Evolutionary conservation across 225 moss, liverwort and hornwort genomes (phyloP), one percentile per base, ranked within the genome.

Genomic region (Climacium dendroides): DNA sequence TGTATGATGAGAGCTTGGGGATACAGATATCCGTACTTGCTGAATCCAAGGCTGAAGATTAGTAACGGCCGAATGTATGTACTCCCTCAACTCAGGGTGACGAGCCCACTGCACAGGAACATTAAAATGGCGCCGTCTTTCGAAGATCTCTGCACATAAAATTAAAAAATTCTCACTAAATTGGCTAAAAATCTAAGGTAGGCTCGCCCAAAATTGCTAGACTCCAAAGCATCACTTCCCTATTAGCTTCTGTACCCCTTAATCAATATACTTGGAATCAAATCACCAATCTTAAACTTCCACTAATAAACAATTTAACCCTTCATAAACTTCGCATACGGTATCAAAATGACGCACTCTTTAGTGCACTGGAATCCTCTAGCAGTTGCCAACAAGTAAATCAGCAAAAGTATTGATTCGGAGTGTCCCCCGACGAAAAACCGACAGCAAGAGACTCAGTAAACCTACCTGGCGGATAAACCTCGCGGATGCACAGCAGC

Each of bases 41-140:
- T 94, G 94, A 75, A 98, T 95, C 94, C 94, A 94, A 53, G 94
- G 85, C 75, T 91, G 94, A 85, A 98, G 92, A 89, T 91, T 91
- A 18, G 91, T 85, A 37, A 97, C 89, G 81, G 94, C 90, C 78
- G 94, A 94, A 83, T 96, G 95, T 79, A 96, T 88, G 91, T 98
- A 96, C 81, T 98, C 95, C 71, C 95, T 90, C 92, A 98, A 87
- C 59, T 95, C 97, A 52, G 94, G 96, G 88, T 98, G 98, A 78
- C 97, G 96, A 72, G 95, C 96, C 95, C 96, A 96, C 66, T 95
- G 97, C 73, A 98, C 97, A 22, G 98, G 95, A 72, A 98, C 92
- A 85, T 95, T 97, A 34, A 92, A 93, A 81, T 95, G 89, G 37
- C 96, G 94, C 57, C 96, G 93, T 82, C 98, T 95, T 88, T 97